Evolutionary conservation across 176 grass and related monocot genomes (phyloP), one percentile per base, ranked within the genome.

Genomic region (Rhipidocladum racemiflorum): DNA sequence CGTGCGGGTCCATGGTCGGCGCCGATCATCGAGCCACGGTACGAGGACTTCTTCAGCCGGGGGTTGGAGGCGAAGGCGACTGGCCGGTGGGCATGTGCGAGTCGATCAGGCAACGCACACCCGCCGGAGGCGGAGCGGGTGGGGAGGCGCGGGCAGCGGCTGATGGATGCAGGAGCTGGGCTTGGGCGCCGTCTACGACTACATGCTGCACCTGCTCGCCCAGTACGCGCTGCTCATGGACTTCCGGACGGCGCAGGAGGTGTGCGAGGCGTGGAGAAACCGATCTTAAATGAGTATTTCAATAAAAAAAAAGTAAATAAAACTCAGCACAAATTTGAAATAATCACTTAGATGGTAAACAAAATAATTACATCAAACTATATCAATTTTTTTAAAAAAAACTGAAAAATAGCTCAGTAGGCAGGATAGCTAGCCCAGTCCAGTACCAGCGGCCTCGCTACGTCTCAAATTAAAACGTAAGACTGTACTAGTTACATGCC

Each of bases 31-130:
- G 79, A 95, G 16, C 87, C 96, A 5, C 25, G 36, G 75, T 98
- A 98, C 50, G 53, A 98, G 85, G 96, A 95, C 81, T 98, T 93
- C 89, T 95, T 95, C 78, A 95, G 84, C 78, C 76, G 92, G 1
- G 96, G 92, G 1, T 82, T 93, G 5, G 66, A 86, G 61, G 84
- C 92, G 3, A 75, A 70, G 76, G 72, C 82, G 67, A 98, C 65
- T 88, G 82, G 95, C 90, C 85, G 9, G 75, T 98, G 42, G 65
- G 76, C 34, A 77, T 91, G 70, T 98, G 95, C 34, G 87, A 75
- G 71, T 91, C 89, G 7, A 91, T 98, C 78, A 59, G 92, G 96
- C 56, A 91, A 95, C 76, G 66, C 38, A 8, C 77, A 98, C 62
- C 92, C 1, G 21, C 50, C 30, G 32, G 55, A 98, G 82, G 92